Evolutionary conservation across 2,329 filamentous ascomycete genomes (phyloP).

Genomic region (Periconia sp.): DNA sequence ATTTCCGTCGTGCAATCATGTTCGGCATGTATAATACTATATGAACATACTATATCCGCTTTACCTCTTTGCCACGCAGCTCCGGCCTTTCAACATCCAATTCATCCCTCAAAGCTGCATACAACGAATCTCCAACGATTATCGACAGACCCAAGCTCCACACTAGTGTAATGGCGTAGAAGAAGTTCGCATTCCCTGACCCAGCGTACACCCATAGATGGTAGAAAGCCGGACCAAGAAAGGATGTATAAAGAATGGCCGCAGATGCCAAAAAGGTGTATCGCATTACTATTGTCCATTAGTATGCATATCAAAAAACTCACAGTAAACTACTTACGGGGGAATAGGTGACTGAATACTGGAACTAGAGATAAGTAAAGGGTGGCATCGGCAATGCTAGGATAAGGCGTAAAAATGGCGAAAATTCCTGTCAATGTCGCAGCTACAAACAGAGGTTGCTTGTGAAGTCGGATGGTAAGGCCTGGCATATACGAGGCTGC

Average conservation of each 20-base stretch:
- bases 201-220: conserved; percentile 98
- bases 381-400: conserved; percentile 87
- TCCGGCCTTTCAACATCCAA: conserved; percentile 93
- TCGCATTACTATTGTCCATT: conserved; percentile 70
- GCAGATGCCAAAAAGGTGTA: conserved; percentile 89
- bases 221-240: conserved; percentile 93
- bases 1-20: no score
- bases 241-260: conserved; percentile 82
- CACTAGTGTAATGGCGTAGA: conserved; percentile 98
- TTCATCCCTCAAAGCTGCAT: conserved; percentile 88
- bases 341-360: conserved; percentile 89
- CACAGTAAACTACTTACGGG: conserved; percentile 59
- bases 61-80: conserved; percentile 84
- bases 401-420: conserved; percentile 96
- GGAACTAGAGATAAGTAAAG: conserved; percentile 84
- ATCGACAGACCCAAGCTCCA: conserved; percentile 92
- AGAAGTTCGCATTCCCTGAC: conserved; percentile 98
- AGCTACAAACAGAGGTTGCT: conserved; percentile 85
- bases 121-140: conserved; percentile 84
- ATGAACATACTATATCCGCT: conserved; percentile 85
- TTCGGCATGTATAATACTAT: no score
- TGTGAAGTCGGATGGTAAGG: conserved; percentile 79
- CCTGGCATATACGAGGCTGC: conserved; percentile 88
- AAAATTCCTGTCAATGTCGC: conserved; percentile 87
- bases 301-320: conserved; percentile 1